Evolutionary conservation across 441 rosid species (phyloP), one percentile per base, ranked within the genome.

Genomic region (Monsonia emarginata): DNA sequence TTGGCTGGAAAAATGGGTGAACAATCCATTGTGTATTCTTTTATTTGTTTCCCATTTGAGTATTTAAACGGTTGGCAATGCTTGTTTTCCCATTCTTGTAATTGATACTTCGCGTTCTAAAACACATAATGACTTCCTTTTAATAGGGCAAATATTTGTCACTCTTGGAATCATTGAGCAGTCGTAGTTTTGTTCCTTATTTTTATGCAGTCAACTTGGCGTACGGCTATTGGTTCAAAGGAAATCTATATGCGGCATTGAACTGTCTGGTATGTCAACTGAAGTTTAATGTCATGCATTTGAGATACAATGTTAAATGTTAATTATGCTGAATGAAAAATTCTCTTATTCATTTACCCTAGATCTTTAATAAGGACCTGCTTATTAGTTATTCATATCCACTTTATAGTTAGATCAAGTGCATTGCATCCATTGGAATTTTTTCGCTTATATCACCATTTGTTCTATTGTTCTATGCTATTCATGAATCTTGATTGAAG

Each of bases 121-220:
- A 21, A 50, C 57, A 48, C 24, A 50, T 0, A 46, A 5, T 46
- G 25, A 6, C 26, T 50, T 19, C 19, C 13, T 50, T 42, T 6
- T 42, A 11, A 50, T 6, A 40, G 0, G 57, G 57, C 2, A 16
- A 16, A 8, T 50, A 50, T 5, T 48, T 5, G 8, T 50, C 24
- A 19, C 57, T 16, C 10, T 18, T 3, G 25, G 42, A 36, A 46
- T 46, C 21, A 16, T 5, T 46, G 54, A 46, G 6, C 9, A 18
- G 10, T 18, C 18, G 16, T 5, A 46, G 54, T 69, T 16, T 75
- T 69, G 57, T 69, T 28, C 62, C 32, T 44, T 65, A 59, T 70
- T 63, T 56, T 64, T 66, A n/a, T 84, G 86, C 85, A 93, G 98
- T 86, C 71, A 88, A 87, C 79, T 68, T 90, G 81, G 93, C 89